Percentiles rank a stretch among this genome's conserved stretches.
Conservation (phyloP, 768 basidiomycete species). For the Gyrodon lividus region DNA sequence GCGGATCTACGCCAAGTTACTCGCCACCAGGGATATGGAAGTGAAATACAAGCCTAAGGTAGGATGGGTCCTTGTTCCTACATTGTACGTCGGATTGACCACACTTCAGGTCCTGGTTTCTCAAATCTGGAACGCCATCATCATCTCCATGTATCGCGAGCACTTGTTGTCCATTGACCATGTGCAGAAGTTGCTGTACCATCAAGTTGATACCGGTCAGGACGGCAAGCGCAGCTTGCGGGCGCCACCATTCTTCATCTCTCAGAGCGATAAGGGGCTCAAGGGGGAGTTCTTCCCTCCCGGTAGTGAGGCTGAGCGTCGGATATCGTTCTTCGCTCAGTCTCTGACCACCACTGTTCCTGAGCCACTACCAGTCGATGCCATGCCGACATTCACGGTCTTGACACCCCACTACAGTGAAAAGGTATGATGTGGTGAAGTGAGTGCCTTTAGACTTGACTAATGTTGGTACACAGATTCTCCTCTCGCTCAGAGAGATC, state of each 20-base stretch:
- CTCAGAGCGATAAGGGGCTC: slow-evolving; percentile 84
- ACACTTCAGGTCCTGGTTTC: slow-evolving; percentile 82
- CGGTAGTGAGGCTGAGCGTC: slow-evolving; percentile 93
- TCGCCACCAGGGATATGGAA: slow-evolving; percentile 95
- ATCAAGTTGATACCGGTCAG: slow-evolving; percentile 83
- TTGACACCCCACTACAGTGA: slow-evolving; percentile 98
- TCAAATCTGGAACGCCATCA: slow-evolving; percentile 99
- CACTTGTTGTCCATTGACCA: slow-evolving; percentile 98
- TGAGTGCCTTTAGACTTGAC: background rate
- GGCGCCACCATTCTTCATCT: slow-evolving; percentile 97
- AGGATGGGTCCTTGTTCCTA: slow-evolving; percentile 12
- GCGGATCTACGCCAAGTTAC: slow-evolving; percentile 92
- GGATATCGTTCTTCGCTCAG: slow-evolving; percentile 99
- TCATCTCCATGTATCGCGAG: slow-evolving; percentile 99
- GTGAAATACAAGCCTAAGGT: slow-evolving; percentile 99
- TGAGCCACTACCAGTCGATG: slow-evolving; percentile 90
- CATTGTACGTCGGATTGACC: background rate
- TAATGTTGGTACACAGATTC: slow-evolving; percentile 53
- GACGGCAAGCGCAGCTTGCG: slow-evolving; percentile 90
- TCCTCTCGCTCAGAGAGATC: slow-evolving; percentile 95
- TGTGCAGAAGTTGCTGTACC: slow-evolving; percentile 96
- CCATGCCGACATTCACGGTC: slow-evolving; percentile 99
- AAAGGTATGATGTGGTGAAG: slow-evolving; percentile 56
- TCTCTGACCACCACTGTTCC: slow-evolving; percentile 95
- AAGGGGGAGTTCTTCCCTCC: slow-evolving; percentile 91